These are phyloP conservation scores for Calocybe indica DNA, from an alignment of 768 basidiomycete genomes.

Conservation along the genomic window DNA sequence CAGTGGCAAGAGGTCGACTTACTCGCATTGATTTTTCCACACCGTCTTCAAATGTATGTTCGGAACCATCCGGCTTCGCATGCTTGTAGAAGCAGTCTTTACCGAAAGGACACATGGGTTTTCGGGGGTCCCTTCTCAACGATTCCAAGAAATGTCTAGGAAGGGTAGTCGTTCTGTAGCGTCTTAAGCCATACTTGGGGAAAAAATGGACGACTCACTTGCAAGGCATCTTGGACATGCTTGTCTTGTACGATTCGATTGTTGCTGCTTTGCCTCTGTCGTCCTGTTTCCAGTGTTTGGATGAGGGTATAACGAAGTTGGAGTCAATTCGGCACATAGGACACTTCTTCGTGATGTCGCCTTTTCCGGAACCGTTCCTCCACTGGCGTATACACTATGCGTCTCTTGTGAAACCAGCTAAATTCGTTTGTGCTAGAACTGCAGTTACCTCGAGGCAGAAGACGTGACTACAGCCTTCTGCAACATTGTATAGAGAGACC, in stretches of 20 bases:
- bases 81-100: conserved; percentile 81
- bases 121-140: conserved; percentile 24
- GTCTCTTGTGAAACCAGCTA: conserved; percentile 2
- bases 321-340: conserved; percentile 70
- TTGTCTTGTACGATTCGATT: conserved; percentile 59
- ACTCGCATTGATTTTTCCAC: conserved; percentile 51
- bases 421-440: background rate
- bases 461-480: conserved; percentile 71
- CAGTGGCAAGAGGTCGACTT: conserved; percentile 6
- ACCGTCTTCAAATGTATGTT: conserved; percentile 49
- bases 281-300: conserved; percentile 54
- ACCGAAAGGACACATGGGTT: conserved; percentile 72
- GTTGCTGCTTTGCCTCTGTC: conserved; percentile 44
- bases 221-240: conserved; percentile 69
- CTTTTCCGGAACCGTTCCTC: conserved; percentile 56
- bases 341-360: conserved; percentile 64
- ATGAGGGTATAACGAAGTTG: conserved; percentile 68
- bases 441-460: conserved; percentile 64
- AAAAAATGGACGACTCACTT: conserved; percentile 33
- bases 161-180: background rate
- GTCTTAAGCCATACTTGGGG: too few relatives aligned
- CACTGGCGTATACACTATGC: conserved; percentile 72
- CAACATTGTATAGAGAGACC: background rate
- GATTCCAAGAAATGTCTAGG: conserved; percentile 60
- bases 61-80: conserved; percentile 58